These are phyloP conservation scores for Zygosaccharomyces siamensis DNA, from an alignment of 805 yeast genomes.

Conservation along the genomic window DNA sequence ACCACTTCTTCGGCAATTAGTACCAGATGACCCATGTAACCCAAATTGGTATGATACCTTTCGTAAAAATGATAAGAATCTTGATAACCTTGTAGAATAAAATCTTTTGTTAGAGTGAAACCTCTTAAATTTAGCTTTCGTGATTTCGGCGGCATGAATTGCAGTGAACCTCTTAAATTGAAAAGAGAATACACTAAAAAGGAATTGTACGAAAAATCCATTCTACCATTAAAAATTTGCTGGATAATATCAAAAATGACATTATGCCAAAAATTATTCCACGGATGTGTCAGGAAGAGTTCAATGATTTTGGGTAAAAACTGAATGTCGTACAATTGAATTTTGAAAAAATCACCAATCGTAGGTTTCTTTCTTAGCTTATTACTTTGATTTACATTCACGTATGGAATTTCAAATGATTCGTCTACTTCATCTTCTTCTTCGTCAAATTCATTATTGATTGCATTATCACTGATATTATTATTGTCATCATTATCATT, in stretches of 20 bases:
- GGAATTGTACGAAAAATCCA: slow-evolving; percentile 81
- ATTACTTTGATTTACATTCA: slow-evolving; percentile 37
- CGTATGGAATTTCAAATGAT: slow-evolving; percentile 34
- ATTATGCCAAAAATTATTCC: slow-evolving; percentile 96
- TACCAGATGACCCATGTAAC: slow-evolving; percentile 96
- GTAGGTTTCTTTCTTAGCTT: slow-evolving; percentile 55
- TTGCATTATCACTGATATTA: slow-evolving; percentile 35
- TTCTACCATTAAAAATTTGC: slow-evolving; percentile 84
- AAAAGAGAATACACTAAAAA: slow-evolving; percentile 47
- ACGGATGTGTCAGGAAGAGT: slow-evolving; percentile 80
- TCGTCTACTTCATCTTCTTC: slow-evolving; percentile 33
- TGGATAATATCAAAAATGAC: slow-evolving; percentile 96
- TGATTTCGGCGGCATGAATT: slow-evolving; percentile 13
- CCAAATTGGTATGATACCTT: slow-evolving; percentile 61
- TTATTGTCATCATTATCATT: slow-evolving; percentile 1
- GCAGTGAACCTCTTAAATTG: slow-evolving; percentile 18
- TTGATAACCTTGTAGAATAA: slow-evolving; percentile 58
- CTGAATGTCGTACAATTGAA: slow-evolving; percentile 69
- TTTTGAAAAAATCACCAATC: slow-evolving; percentile 83
- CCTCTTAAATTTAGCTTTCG: slow-evolving; percentile 44
- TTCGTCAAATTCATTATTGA: slow-evolving; percentile 7
- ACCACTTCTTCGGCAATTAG: slow-evolving; percentile 93
- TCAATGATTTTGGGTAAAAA: slow-evolving; percentile 63
- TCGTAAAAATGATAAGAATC: slow-evolving; percentile 57
- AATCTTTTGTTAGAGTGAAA: slow-evolving; percentile 52